phyloP scores from a whole-genome alignment of 176 grass and related monocot genomes.

The Chrysopogon serrulatus region DNA sequence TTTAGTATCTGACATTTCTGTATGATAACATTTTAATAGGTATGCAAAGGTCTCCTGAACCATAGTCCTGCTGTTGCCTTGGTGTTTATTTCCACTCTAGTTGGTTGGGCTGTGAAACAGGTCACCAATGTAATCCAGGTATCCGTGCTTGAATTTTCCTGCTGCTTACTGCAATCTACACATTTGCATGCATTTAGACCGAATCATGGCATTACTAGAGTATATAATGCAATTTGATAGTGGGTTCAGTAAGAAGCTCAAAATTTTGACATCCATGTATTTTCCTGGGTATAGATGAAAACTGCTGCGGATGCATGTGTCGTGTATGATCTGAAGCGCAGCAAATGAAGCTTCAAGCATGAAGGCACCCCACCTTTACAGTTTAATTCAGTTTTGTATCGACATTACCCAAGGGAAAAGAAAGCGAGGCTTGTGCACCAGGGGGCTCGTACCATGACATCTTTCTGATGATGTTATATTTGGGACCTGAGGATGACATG shows the following conservation, averaged over 20 bases:
- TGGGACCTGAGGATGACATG: not conserved
- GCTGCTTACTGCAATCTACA: not conserved
- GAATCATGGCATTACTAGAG: not conserved
- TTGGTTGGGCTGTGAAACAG: slow-evolving; percentile 84
- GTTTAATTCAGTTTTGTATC: too few species aligned
- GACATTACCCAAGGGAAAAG: too few species aligned
- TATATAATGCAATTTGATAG: not conserved
- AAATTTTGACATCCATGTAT: not conserved
- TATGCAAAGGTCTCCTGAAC: slow-evolving; percentile 44
- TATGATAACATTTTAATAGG: slow-evolving; percentile 30
- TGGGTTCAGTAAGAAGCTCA: not conserved
- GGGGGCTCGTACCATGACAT: not conserved
- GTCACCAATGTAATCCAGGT: slow-evolving; percentile 82
- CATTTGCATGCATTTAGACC: not conserved
- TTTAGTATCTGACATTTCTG: slow-evolving; percentile 4
- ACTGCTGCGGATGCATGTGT: slow-evolving; percentile 71
- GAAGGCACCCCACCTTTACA: too few species aligned
- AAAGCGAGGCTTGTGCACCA: not conserved
- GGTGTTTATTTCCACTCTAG: slow-evolving; percentile 55
- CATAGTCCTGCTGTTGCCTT: slow-evolving; percentile 41
- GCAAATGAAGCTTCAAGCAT: too few species aligned
- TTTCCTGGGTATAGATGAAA: slow-evolving; percentile 58
- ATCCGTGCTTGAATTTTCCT: not conserved
- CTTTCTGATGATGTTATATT: not conserved
- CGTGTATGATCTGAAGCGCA: too few species aligned